Conservation (phyloP, 768 basidiomycete genomes). For the Strobilomyces echinocephalus region DNA sequence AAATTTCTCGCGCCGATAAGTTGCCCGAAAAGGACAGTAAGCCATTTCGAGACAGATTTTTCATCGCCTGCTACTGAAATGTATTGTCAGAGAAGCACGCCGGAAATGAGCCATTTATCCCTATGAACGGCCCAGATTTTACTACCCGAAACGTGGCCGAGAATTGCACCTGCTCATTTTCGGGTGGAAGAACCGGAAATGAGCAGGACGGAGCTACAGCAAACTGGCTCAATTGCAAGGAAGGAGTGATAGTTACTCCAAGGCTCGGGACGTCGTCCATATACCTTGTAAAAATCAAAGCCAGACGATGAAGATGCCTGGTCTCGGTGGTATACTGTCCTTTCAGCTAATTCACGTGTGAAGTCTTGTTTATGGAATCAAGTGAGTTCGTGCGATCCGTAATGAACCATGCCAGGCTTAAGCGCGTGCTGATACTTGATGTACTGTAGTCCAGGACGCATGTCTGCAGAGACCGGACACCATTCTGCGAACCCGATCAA, state of each 20-base stretch:
- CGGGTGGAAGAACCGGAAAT: not conserved
- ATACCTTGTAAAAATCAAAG: conserved; percentile 30
- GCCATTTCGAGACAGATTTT: too few species aligned
- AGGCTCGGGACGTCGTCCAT: not conserved
- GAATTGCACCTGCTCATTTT: not conserved
- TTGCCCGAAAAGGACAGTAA: too few species aligned
- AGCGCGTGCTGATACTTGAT: not conserved
- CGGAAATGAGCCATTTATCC: not conserved
- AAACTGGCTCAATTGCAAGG: not conserved
- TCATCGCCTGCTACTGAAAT: too few species aligned
- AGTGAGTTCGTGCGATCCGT: conserved; percentile 41
- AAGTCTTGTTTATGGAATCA: conserved; percentile 83
- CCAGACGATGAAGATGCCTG: conserved; percentile 47
- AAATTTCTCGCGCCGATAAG: too few species aligned
- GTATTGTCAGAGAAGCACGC: too few species aligned
- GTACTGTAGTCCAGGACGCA: conserved; percentile 53
- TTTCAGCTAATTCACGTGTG: not conserved
- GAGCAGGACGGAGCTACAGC: not conserved
- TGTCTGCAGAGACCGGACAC: conserved; percentile 66
- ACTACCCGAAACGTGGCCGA: conserved; percentile 2
- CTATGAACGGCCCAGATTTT: conserved; percentile 1
- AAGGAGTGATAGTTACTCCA: not conserved
- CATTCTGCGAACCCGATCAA: conserved; percentile 79
- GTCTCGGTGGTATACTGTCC: conserved; percentile 51
- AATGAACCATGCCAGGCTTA: too few species aligned